Evolutionary conservation across 805 yeast genomes (phyloP).

Genomic region (Sugiyamaella floridensis): DNA sequence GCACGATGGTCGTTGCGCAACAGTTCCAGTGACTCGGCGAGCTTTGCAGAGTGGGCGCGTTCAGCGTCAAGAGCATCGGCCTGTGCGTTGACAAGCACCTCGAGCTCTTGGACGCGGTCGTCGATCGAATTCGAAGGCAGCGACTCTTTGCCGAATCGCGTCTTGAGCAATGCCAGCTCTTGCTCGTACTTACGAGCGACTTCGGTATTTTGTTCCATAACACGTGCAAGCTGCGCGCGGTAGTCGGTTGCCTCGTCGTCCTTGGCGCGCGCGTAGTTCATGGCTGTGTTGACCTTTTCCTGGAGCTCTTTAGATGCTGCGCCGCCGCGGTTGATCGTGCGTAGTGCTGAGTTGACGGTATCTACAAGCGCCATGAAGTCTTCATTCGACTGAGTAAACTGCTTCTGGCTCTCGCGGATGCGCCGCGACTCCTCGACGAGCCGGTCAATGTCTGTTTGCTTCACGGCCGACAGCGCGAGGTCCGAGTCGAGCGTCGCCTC

Average conservation of each 20-base stretch:
- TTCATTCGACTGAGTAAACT: not conserved
- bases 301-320: not conserved
- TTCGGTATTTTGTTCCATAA: conserved; percentile 9
- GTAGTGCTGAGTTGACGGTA: conserved; percentile 1
- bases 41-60: not conserved
- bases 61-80: not conserved
- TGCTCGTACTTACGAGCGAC: conserved; percentile 7
- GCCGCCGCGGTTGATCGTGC: not conserved
- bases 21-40: not conserved
- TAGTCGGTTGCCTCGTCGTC: conserved; percentile 11
- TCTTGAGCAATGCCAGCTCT: not conserved
- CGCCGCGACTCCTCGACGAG: conserved; percentile 4
- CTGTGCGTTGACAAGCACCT: not conserved
- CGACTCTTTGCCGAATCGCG: not conserved
- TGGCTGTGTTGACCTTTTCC: conserved; percentile 9
- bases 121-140: not conserved
- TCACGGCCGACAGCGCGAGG: conserved; percentile 3
- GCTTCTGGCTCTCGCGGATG: conserved; percentile 1
- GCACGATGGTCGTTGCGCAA: not conserved
- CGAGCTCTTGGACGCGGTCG: not conserved
- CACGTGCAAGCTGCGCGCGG: conserved; percentile 8
- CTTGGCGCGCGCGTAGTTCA: conserved; percentile 11
- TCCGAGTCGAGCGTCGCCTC: not conserved
- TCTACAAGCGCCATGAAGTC: conserved; percentile 1
- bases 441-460: conserved; percentile 1